phyloP scores from a whole-genome alignment of 1,284 basidiomycete genomes.

The Leccinum olivaceoglutinosum region DNA sequence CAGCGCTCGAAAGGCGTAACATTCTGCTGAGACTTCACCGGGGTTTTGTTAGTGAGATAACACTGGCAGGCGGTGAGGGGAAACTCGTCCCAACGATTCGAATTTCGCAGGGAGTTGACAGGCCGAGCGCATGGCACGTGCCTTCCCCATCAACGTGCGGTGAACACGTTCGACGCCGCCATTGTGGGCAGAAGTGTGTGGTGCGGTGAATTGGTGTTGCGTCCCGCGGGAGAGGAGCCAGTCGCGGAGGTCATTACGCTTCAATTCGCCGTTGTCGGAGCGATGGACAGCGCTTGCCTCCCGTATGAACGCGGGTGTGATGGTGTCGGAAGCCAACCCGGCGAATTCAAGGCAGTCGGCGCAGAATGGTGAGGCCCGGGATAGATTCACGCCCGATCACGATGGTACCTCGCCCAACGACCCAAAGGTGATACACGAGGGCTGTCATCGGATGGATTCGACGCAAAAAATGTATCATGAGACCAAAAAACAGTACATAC shows the following conservation, averaged over 20 bases:
- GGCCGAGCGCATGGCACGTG: neutral
- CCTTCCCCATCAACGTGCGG: neutral
- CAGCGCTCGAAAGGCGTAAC: neutral
- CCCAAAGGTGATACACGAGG: too few relatives aligned
- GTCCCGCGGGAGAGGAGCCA: neutral
- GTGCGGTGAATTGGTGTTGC: neutral
- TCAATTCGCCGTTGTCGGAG: neutral
- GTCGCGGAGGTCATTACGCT: neutral
- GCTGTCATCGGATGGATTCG: too few relatives aligned
- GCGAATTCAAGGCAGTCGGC: too few relatives aligned
- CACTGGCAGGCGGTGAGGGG: neutral
- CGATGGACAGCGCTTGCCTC: neutral
- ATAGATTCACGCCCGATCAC: too few relatives aligned
- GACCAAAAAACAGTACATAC: too few relatives aligned
- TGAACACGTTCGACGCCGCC: neutral
- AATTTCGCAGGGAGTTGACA: neutral
- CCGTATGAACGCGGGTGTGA: too few relatives aligned
- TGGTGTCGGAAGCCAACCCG: too few relatives aligned
- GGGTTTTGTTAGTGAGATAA: neutral
- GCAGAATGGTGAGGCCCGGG: too few relatives aligned
- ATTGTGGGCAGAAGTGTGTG: neutral
- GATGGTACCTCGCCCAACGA: too few relatives aligned
- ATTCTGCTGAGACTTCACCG: neutral
- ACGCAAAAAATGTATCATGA: too few relatives aligned
- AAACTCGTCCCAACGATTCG: neutral